Percentiles rank a stretch among this genome's conserved stretches.
These are phyloP conservation scores for Phytophthora brassicae DNA, from an alignment of 352 stramenopile species.

Conservation along the genomic window DNA sequence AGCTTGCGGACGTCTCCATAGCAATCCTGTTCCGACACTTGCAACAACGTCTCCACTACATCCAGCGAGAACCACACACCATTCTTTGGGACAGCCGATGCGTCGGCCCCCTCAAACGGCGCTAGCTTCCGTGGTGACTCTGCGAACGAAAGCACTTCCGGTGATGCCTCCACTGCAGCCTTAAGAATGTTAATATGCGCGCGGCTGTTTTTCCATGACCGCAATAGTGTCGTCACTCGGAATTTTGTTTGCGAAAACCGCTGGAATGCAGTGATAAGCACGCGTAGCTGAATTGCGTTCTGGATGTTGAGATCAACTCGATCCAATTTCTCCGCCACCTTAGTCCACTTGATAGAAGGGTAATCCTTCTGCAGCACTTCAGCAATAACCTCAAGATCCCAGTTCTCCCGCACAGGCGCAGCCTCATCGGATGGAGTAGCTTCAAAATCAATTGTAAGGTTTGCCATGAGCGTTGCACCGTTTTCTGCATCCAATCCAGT, in stretches of 20 bases:
- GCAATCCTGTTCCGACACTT: slow-evolving; percentile 81
- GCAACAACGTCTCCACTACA: slow-evolving; percentile 77
- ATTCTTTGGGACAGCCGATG: slow-evolving; percentile 82
- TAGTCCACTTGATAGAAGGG: slow-evolving; percentile 81
- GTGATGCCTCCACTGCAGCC: slow-evolving; percentile 77
- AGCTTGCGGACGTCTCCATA: slow-evolving; percentile 84
- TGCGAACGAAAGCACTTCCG: slow-evolving; percentile 77
- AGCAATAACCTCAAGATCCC: slow-evolving; percentile 86
- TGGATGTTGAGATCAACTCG: slow-evolving; percentile 71
- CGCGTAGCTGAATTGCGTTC: slow-evolving; percentile 61
- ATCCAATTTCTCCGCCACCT: slow-evolving; percentile 86
- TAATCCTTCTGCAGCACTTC: slow-evolving; percentile 87
- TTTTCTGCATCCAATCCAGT: slow-evolving; percentile 63
- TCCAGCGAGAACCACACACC: slow-evolving; percentile 88
- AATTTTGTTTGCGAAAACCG: slow-evolving; percentile 84
- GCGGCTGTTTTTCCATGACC: slow-evolving; percentile 77
- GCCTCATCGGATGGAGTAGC: slow-evolving; percentile 33
- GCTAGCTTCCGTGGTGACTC: slow-evolving; percentile 81
- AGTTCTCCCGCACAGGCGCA: slow-evolving; percentile 46
- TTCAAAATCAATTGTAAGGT: slow-evolving; percentile 80
- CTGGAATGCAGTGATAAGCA: slow-evolving; percentile 81
- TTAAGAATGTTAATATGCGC: slow-evolving; percentile 78
- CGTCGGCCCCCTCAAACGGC: slow-evolving; percentile 86
- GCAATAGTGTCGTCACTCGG: slow-evolving; percentile 65
- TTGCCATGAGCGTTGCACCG: slow-evolving; percentile 77